A percentile compares a stretch with the other conserved stretches of the same genome.
phyloP scores from a whole-genome alignment of 805 yeast genomes.

The Ogataea wickerhamii region DNA sequence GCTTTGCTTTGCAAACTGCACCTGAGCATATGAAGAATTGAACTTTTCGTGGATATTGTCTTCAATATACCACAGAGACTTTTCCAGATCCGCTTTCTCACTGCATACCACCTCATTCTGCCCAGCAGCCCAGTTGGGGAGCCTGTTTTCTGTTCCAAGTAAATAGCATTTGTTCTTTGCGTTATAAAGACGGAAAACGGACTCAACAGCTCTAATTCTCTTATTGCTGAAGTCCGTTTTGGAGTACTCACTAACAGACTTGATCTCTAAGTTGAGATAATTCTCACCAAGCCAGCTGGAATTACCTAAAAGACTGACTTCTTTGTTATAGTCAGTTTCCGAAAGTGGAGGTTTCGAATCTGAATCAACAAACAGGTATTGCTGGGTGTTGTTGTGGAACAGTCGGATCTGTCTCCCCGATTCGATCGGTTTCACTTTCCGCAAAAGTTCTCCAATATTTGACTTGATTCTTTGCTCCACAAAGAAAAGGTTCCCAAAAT shows the following conservation, averaged over 20 bases:
- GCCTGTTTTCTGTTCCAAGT: conserved; percentile 63
- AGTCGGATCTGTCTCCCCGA: conserved; percentile 60
- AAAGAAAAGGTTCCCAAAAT: conserved; percentile 68
- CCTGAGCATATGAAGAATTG: conserved; percentile 30
- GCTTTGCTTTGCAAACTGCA: conserved; percentile 31
- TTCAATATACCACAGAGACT: conserved; percentile 76
- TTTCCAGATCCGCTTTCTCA: conserved; percentile 61
- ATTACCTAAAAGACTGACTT: conserved; percentile 72
- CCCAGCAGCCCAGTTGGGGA: conserved; percentile 79
- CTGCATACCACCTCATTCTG: conserved; percentile 91
- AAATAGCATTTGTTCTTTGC: conserved; percentile 64
- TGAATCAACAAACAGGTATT: conserved; percentile 60
- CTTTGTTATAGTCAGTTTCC: conserved; percentile 85
- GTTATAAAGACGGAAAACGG: conserved; percentile 70
- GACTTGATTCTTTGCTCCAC: conserved; percentile 47
- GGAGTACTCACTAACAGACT: conserved; percentile 41
- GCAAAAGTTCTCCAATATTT: conserved; percentile 36
- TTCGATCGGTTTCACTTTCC: conserved; percentile 26
- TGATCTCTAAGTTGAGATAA: conserved; percentile 67
- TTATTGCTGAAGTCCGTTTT: conserved; percentile 32
- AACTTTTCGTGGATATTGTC: conserved; percentile 53
- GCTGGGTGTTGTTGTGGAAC: conserved; percentile 67
- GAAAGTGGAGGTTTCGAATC: conserved; percentile 80
- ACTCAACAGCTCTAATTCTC: conserved; percentile 52
- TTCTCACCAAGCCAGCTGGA: conserved; percentile 59